Evolutionary conservation across 345 rosid species (phyloP).

Genomic region (Rhodamnia argentea): DNA sequence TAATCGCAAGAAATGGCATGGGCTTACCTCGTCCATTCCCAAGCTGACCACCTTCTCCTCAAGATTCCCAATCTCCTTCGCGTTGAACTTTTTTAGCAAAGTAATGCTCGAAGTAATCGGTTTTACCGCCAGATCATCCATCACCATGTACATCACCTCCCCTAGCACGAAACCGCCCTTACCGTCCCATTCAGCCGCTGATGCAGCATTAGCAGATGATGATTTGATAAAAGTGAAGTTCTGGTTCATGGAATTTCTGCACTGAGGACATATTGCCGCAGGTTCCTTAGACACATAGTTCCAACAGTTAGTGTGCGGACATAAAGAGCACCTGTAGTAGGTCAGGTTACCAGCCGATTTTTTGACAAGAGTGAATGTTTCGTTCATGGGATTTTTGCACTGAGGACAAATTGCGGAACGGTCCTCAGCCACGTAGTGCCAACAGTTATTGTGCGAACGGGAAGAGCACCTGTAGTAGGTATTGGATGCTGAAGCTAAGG

Average conservation of each 20-base stretch:
- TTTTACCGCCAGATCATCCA: slow-evolving; percentile 15
- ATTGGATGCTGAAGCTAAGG: background rate
- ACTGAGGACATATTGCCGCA: too few species aligned
- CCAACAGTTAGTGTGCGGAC: too few species aligned
- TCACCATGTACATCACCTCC: slow-evolving; percentile 19
- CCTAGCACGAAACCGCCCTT: slow-evolving; percentile 23
- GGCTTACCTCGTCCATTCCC: slow-evolving; percentile 11
- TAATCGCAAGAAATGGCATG: too few species aligned
- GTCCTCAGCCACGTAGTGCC: background rate
- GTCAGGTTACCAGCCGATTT: too few species aligned
- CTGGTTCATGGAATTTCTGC: too few species aligned
- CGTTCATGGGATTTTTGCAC: too few species aligned
- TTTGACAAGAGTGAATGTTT: too few species aligned
- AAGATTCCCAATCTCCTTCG: background rate
- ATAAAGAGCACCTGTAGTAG: too few species aligned
- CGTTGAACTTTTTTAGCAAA: slow-evolving; percentile 11
- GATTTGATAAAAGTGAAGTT: too few species aligned
- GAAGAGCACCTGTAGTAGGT: background rate
- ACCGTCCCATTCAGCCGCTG: background rate
- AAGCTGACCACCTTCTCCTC: slow-evolving; percentile 7
- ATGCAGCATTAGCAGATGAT: slow-evolving; percentile 2
- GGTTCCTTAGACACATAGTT: too few species aligned
- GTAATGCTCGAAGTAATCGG: slow-evolving; percentile 12
- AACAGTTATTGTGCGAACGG: too few species aligned
- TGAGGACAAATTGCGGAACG: background rate